Evolutionary conservation across 1,284 basidiomycete species (phyloP), one percentile per base, ranked within the genome.

Genomic region (Trichosporon sp.): DNA sequence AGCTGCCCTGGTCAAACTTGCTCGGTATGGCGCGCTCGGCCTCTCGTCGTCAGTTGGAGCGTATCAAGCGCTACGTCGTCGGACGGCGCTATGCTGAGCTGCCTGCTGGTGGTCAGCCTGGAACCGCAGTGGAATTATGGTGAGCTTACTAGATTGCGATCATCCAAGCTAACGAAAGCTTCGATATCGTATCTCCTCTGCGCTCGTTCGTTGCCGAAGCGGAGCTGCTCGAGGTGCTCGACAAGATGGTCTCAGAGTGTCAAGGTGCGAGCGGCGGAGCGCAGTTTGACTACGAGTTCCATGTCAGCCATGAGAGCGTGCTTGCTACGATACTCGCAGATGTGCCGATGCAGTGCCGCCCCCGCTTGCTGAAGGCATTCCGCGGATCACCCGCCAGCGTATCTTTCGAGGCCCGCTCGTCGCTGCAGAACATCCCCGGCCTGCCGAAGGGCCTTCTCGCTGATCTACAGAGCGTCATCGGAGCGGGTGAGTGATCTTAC

Each of bases 41-140:
- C 16, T 91, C 90, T 0, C 84, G 90, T 62, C 85, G 84, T 14
- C 86, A 86, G 56, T 85, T 87, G 58, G 86, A 86, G 70, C 83
- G 95, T 44, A 92, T 96, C 78, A 97, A 98, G 80, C 85, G 94
- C 16, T 96, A 90, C 80, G 89, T 93, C 78, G 88, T 95, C 33
- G 85, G 87, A 32, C 85, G 88, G 65, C 86, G 87, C 10, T 93
- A 87, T 61, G 58, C 69, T 0, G 74, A 79, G 34, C 66, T 73
- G 10, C 66, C 72, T 0, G 65, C 75, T 8, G 80, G 78, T 9
- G 77, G 80, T 0, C 80, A 81, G 59, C 80, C 80, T 0, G 65
- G 65, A 4, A 66, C 73, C 0, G 66, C 69, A 8, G 75, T 73
- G 2, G 78, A 80, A 61, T 56, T 79, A n/a, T 78, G 73, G 74